These are phyloP conservation scores for Myxozyma melibiosi DNA, from an alignment of 805 yeast species.

Conservation along the genomic window DNA sequence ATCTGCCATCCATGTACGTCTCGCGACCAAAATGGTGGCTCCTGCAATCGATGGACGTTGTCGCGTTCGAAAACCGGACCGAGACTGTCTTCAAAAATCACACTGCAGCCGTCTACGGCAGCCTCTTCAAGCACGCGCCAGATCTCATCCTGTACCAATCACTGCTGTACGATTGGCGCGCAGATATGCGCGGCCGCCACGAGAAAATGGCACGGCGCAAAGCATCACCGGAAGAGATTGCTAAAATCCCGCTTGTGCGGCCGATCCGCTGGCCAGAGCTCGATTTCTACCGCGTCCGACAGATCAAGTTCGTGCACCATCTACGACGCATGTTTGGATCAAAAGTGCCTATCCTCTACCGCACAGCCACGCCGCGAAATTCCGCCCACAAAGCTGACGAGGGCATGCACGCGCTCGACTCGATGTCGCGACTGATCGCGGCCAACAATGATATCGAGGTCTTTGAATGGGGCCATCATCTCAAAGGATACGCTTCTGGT, in stretches of 20 bases:
- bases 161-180: conserved; percentile 16
- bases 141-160: conserved; percentile 17
- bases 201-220: conserved; percentile 3
- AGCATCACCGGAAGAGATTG: too few species aligned
- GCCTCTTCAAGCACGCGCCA: conserved; percentile 11
- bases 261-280: conserved; percentile 22
- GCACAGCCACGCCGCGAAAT: conserved; percentile 8
- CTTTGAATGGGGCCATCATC: conserved; percentile 23
- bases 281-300: conserved; percentile 13
- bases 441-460: conserved; percentile 13
- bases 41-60: conserved; percentile 18
- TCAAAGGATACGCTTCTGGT: conserved; percentile 14
- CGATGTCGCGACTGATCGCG: conserved; percentile 18
- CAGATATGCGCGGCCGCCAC: background rate
- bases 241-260: conserved; percentile 3
- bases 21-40: conserved; percentile 32
- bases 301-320: conserved; percentile 6
- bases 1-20: conserved; percentile 23
- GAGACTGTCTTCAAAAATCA: conserved; percentile 8
- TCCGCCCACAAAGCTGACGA: conserved; percentile 6
- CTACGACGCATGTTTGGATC: conserved; percentile 18
- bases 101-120: background rate
- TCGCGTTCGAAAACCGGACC: conserved; percentile 29
- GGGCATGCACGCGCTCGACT: conserved; percentile 16
- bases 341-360: conserved; percentile 24